Evolutionary conservation across 2,329 filamentous ascomycete genomes (phyloP), one percentile per base, ranked within the genome.

Genomic region (Aspergillus puulaauensis): DNA sequence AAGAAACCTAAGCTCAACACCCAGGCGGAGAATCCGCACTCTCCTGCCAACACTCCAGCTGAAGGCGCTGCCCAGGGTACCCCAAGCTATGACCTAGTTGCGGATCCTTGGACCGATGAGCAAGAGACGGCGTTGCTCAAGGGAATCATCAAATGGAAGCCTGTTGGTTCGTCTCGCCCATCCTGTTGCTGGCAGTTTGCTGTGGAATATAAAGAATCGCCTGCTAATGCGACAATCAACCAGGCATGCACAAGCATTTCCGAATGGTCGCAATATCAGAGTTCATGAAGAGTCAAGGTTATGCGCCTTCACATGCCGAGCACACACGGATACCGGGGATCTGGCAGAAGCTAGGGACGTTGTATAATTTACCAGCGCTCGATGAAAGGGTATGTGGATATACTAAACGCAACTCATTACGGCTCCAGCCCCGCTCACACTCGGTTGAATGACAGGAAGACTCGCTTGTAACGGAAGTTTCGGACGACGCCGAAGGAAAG

Each of bases 91-190:
- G 78, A 86, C 60, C 69, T 81, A 4, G 74, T 84, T 49, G 84
- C 86, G 56, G 90, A 93, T 63, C 85, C 88, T 24, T 99, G 95
- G 95, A 97, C 92, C 4, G 93, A 96, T 68, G 93, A 97, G 70
- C 95, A 99, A 75, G 89, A 96, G 64, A 92, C 91, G 1, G 93
- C 91, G 41, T 82, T 99, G 1, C 91, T 96, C 78, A 97, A 97
- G 72, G 91, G 88, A 52, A 89, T 98, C 64, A 93, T 98, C 63
- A 85, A 88, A 70, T 96, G 90, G 89, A 99, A 99, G 73, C 95
- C 95, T n/a, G 93, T 93, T 41, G 93, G 92, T 91, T 71, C 64
- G 75, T 73, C 21, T 39, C 7, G 8, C 27, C 44, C 4, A 21
- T 56, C 31, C 17, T 37, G 35, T 6, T 37, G 15, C 6, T 37